Conservation (phyloP, 73 alveolate genomes). For the Paramecium caudatum region DNA sequence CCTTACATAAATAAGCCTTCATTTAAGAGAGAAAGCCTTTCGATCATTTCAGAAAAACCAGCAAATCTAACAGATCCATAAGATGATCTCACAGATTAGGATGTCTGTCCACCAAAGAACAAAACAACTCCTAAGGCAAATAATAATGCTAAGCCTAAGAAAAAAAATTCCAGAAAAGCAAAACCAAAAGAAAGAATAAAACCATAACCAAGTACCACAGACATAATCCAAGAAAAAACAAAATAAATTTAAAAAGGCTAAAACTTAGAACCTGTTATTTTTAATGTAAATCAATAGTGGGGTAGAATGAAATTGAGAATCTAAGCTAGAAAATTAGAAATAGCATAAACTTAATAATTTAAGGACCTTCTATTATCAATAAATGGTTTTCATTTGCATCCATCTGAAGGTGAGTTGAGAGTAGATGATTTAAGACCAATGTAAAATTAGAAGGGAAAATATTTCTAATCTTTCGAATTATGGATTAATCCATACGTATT, state of each 20-base stretch:
- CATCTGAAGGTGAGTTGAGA: constrained; percentile 12
- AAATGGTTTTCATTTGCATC: neutral
- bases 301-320: neutral
- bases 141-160: too few relatives aligned
- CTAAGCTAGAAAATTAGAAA: neutral
- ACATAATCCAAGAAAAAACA: constrained; percentile 1
- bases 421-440: constrained; percentile 12
- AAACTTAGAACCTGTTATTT: neutral
- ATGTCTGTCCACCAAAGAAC: too few relatives aligned
- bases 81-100: too few relatives aligned
- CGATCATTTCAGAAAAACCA: too few relatives aligned
- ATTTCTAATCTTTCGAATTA: constrained; percentile 23
- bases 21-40: too few relatives aligned
- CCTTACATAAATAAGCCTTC: too few relatives aligned
- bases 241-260: constrained; percentile 1
- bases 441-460: neutral
- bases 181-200: neutral
- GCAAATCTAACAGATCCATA: too few relatives aligned
- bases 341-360: neutral
- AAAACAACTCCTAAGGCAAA: too few relatives aligned
- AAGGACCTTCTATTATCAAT: neutral
- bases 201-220: neutral
- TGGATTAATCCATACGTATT: constrained; percentile 30
- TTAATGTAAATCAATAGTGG: neutral
- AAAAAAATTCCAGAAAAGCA: neutral